These are phyloP conservation scores for Thermomyces lanuginosus DNA, from an alignment of 2,329 filamentous ascomycete genomes.

Conservation along the genomic window DNA sequence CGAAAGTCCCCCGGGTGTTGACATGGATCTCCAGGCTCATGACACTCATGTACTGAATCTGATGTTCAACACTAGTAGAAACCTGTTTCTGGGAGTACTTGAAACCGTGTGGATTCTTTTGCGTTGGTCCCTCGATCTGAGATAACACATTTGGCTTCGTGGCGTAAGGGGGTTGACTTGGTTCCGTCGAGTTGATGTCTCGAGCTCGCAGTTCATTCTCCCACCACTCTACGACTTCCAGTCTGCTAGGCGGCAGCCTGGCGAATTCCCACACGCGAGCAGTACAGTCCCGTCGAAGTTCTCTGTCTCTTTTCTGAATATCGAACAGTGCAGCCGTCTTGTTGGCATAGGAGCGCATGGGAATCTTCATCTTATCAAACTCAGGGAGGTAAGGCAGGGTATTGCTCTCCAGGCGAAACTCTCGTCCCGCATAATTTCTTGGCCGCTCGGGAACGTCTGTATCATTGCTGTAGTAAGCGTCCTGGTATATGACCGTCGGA, in stretches of 20 bases:
- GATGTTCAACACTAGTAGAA: slow-evolving; percentile 62
- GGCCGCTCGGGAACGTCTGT: slow-evolving; percentile 60
- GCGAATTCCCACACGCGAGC: slow-evolving; percentile 64
- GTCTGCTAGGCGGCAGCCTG: slow-evolving; percentile 49
- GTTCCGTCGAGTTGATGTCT: slow-evolving; percentile 5
- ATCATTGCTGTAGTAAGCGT: slow-evolving; percentile 72
- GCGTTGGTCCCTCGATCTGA: slow-evolving; percentile 79
- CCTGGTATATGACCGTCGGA: slow-evolving; percentile 62
- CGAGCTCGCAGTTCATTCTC: slow-evolving; percentile 17
- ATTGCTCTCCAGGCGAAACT: slow-evolving; percentile 62
- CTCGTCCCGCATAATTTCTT: slow-evolving; percentile 73
- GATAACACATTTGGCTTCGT: slow-evolving; percentile 38
- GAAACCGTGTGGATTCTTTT: slow-evolving; percentile 64
- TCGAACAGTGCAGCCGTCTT: slow-evolving; percentile 31
- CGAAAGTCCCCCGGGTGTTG: slow-evolving; percentile 63
- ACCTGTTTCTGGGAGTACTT: slow-evolving; percentile 67
- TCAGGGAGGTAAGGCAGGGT: slow-evolving; percentile 63
- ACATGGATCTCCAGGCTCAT: slow-evolving; percentile 91
- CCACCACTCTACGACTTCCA: slow-evolving; percentile 57
- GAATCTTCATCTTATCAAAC: slow-evolving; percentile 53
- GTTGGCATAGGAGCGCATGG: slow-evolving; percentile 39
- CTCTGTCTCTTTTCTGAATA: slow-evolving; percentile 38
- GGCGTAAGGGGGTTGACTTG: not conserved
- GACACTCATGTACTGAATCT: slow-evolving; percentile 86
- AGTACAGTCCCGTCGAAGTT: slow-evolving; percentile 41